phyloP scores from a whole-genome alignment of 345 rosid genomes.

The Reutealis trisperma region DNA sequence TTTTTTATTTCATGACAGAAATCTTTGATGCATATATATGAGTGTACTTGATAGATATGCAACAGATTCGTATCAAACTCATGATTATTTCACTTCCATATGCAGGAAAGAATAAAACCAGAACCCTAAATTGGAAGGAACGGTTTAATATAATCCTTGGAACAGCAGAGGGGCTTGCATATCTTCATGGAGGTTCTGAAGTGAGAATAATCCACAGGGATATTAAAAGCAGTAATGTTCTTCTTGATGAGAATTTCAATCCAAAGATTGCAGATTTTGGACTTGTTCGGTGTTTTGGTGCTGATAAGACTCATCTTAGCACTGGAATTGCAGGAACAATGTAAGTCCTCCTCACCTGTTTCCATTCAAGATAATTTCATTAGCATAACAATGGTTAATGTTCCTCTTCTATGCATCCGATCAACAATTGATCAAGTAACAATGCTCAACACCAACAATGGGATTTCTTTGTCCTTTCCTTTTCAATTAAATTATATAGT shows the following conservation, averaged over 20 bases:
- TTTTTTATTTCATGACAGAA: no score
- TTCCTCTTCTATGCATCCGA: background rate
- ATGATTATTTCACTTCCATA: background rate
- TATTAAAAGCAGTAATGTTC: slow-evolving; percentile 57
- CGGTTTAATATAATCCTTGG: slow-evolving; percentile 45
- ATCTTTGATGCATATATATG: no score
- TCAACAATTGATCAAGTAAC: background rate
- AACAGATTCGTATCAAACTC: background rate
- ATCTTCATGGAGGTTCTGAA: slow-evolving; percentile 52
- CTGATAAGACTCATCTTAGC: slow-evolving; percentile 50
- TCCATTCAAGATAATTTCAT: background rate
- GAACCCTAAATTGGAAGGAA: slow-evolving; percentile 42
- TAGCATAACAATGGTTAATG: background rate
- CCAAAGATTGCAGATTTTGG: slow-evolving; percentile 62
- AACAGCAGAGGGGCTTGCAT: slow-evolving; percentile 52
- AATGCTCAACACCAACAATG: background rate
- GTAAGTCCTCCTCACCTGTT: slow-evolving; percentile 26
- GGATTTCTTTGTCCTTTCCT: background rate
- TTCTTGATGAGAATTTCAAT: slow-evolving; percentile 45
- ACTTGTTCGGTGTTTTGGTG: slow-evolving; percentile 46
- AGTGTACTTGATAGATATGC: background rate
- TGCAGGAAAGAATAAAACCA: slow-evolving; percentile 36
- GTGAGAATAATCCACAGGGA: slow-evolving; percentile 51
- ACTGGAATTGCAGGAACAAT: slow-evolving; percentile 63
- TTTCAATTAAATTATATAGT: background rate